A percentile compares a stretch with the other conserved stretches of the same genome.
These are phyloP conservation scores for Pelargonium nanum DNA, from an alignment of 345 rosid species.

Conservation along the genomic window DNA sequence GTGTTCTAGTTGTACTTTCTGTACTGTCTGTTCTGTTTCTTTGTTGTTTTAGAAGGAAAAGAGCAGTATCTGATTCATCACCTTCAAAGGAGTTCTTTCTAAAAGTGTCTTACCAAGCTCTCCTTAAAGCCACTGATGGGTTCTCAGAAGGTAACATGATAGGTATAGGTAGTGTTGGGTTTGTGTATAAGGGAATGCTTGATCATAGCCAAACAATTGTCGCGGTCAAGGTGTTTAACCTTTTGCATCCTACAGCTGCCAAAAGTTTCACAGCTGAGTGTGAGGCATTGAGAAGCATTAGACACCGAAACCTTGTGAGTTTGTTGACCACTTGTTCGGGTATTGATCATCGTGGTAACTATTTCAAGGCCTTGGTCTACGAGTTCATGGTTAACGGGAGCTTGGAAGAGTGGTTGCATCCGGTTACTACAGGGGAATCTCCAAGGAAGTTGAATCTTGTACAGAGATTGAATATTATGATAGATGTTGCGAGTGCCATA, in stretches of 20 bases:
- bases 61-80: neutral
- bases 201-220: neutral
- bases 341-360: conserved; percentile 10
- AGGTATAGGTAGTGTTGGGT: neutral
- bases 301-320: conserved; percentile 13
- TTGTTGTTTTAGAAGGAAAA: neutral
- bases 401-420: conserved; percentile 16
- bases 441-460: neutral
- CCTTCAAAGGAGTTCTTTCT: neutral
- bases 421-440: neutral
- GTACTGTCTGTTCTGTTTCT: neutral
- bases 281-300: conserved; percentile 7
- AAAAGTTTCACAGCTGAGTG: conserved; percentile 19
- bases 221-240: neutral
- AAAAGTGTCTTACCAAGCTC: neutral
- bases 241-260: neutral
- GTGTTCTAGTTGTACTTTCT: too few relatives aligned
- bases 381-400: conserved; percentile 17
- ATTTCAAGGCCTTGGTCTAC: conserved; percentile 16
- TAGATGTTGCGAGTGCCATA: conserved; percentile 3
- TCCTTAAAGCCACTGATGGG: conserved; percentile 17
- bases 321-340: conserved; percentile 14
- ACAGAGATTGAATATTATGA: conserved; percentile 9
- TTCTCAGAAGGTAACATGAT: too few relatives aligned
- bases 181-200: neutral